phyloP scores from a whole-genome alignment of 2,329 filamentous ascomycete genomes.

The Phialophora macrospora region DNA sequence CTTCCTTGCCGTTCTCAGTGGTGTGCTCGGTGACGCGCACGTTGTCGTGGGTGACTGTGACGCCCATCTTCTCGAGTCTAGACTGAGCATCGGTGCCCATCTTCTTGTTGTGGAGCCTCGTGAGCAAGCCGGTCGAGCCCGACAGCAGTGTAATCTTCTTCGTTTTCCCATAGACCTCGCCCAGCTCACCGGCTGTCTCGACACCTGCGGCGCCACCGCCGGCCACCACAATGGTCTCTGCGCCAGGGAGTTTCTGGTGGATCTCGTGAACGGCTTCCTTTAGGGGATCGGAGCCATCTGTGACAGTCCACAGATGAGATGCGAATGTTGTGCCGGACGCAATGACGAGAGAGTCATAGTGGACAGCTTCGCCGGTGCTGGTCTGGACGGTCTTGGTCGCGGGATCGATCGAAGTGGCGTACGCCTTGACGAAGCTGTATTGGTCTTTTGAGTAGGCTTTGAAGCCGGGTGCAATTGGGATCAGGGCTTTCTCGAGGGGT shows the following conservation, averaged over 20 bases:
- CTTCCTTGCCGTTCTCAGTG: conserved; percentile 46
- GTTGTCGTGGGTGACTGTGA: conserved; percentile 52
- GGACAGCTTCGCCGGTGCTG: conserved; percentile 44
- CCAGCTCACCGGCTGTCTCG: conserved; percentile 57
- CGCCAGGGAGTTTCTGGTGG: conserved; percentile 45
- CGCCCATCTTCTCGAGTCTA: conserved; percentile 54
- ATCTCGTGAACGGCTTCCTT: conserved; percentile 43
- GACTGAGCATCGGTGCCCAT: conserved; percentile 51
- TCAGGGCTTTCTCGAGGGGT: conserved; percentile 54
- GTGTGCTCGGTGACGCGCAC: conserved; percentile 43
- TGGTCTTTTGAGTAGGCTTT: conserved; percentile 54
- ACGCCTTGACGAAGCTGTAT: conserved; percentile 59
- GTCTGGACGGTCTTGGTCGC: conserved; percentile 52
- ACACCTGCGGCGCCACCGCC: conserved; percentile 57
- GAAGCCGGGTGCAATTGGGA: conserved; percentile 58
- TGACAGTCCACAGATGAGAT: conserved; percentile 48
- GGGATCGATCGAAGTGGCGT: conserved; percentile 55
- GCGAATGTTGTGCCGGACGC: conserved; percentile 59
- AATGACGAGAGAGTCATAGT: conserved; percentile 62
- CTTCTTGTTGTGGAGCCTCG: conserved; percentile 47
- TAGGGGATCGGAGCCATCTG: conserved; percentile 49
- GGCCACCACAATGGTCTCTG: conserved; percentile 54
- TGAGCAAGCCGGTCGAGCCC: conserved; percentile 48
- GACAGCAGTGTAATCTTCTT: conserved; percentile 54
- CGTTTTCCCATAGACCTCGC: conserved; percentile 45